Conservation (phyloP, 1,284 basidiomycete genomes). For the Ustilago nuda region DNA sequence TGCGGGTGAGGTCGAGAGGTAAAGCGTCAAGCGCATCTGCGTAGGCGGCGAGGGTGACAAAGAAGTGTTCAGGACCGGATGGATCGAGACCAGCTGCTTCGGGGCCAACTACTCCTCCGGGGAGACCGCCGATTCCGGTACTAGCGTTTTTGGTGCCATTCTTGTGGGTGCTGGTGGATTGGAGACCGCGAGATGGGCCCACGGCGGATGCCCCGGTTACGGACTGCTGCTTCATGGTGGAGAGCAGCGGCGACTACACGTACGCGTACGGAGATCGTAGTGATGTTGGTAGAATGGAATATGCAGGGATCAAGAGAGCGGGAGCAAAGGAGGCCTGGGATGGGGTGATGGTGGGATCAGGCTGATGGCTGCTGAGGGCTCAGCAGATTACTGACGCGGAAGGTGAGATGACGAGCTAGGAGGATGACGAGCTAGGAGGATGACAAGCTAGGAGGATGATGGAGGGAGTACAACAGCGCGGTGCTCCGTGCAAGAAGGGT, state of each 20-base stretch:
- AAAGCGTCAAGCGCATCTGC: conserved; percentile 89
- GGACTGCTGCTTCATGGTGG: conserved; percentile 30
- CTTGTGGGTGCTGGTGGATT: conserved; percentile 20
- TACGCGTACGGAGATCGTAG: not conserved
- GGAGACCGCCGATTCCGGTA: conserved; percentile 38
- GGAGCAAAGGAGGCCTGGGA: not conserved
- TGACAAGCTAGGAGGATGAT: not conserved
- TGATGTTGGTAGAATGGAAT: not conserved
- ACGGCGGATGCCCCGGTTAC: conserved; percentile 20
- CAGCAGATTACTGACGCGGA: not conserved
- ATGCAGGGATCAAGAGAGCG: not conserved
- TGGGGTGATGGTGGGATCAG: not conserved
- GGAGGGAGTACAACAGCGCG: not conserved
- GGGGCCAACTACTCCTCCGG: conserved; percentile 43
- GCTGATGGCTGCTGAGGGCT: not conserved
- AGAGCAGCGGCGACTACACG: not conserved
- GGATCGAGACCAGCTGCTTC: conserved; percentile 49
- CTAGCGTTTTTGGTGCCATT: conserved; percentile 15
- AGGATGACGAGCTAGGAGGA: not conserved
- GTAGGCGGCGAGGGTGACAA: conserved; percentile 66
- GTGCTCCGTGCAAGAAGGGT: not conserved
- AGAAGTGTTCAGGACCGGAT: conserved; percentile 55
- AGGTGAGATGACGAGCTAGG: not conserved
- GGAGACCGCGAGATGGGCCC: conserved; percentile 29
- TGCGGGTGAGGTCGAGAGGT: conserved; percentile 91